Evolutionary conservation across 805 yeast genomes (phyloP), one percentile per base, ranked within the genome.

Genomic region (Clavispora asparagi): DNA sequence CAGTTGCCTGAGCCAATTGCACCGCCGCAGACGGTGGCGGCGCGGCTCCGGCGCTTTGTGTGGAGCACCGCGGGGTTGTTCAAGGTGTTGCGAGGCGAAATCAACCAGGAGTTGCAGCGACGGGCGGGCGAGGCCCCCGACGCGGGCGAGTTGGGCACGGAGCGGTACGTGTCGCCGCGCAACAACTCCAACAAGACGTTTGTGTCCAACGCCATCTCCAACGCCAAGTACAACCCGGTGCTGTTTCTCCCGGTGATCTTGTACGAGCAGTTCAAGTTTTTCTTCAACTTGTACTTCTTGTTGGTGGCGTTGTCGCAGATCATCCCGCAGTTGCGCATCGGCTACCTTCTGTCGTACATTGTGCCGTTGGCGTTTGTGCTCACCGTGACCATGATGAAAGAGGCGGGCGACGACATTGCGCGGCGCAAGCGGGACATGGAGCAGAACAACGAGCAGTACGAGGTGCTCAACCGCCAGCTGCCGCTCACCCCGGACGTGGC

Each of bases 191-290:
- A 56, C 39, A 46, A 41, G 27, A 13, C 43, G 28, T 75, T 62
- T 50, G 68, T 94, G 1, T 68, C 88, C 11, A 94, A 94, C 63
- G 87, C 94, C 7, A 78, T 94, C 12, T 87, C 96, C 40, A 94
- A 94, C 65, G 98, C 99, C 19, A 92, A 91, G 66, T 94, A 94
- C 67, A 87, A 87, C 56, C 87, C 94, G 2, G 62, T 89, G 32
- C 82, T 96, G 1, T 94, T 94, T 59, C 67, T 94, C 9, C 99
- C 99, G 3, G 75, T 88, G 38, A 82, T 94, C 45, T 75, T 94
- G 28, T 95, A 87, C 64, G 97, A 92, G 63, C 99, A 94, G 72
- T 94, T 94, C 81, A 90, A 91, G 70, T 92, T 94, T 64, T 94
- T 94, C 67, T 94, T 90, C 76, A 94, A 94, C 66, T 70, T 94